phyloP scores from a whole-genome alignment of 1,139 yeast species.

The Pichia sp. region DNA sequence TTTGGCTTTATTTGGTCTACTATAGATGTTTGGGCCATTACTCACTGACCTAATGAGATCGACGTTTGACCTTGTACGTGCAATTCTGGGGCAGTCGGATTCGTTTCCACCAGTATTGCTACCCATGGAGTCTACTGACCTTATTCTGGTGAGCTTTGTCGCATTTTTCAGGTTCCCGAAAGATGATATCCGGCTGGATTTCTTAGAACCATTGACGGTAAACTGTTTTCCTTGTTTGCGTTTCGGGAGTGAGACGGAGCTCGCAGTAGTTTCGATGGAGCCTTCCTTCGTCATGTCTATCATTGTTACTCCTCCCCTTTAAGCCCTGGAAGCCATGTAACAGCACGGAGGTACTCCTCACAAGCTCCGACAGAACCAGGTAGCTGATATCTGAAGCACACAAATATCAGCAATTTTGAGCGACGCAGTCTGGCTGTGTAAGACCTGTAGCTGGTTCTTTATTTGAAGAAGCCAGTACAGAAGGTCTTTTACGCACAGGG shows the following conservation, averaged over 20 bases:
- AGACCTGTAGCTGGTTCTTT: too few species aligned
- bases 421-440: neutral
- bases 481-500: too few species aligned
- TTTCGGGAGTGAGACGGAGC: slow-evolving; percentile 6
- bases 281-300: neutral
- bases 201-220: slow-evolving; percentile 27
- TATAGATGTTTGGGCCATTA: neutral
- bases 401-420: neutral
- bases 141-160: slow-evolving; percentile 28
- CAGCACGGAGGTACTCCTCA: neutral
- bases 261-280: neutral
- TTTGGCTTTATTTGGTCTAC: slow-evolving; percentile 6
- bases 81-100: slow-evolving; percentile 24
- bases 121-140: slow-evolving; percentile 25
- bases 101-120: slow-evolving; percentile 8
- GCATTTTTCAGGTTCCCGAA: slow-evolving; percentile 26
- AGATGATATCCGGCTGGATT: slow-evolving; percentile 28
- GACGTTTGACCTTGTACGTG: slow-evolving; percentile 26
- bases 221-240: slow-evolving; percentile 30
- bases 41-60: neutral
- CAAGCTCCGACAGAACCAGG: neutral
- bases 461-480: too few species aligned
- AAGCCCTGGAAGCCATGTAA: neutral
- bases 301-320: neutral
- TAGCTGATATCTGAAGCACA: neutral